Conservation (phyloP, 192 early-diverging fungal species). For the Podila clonocystis region DNA sequence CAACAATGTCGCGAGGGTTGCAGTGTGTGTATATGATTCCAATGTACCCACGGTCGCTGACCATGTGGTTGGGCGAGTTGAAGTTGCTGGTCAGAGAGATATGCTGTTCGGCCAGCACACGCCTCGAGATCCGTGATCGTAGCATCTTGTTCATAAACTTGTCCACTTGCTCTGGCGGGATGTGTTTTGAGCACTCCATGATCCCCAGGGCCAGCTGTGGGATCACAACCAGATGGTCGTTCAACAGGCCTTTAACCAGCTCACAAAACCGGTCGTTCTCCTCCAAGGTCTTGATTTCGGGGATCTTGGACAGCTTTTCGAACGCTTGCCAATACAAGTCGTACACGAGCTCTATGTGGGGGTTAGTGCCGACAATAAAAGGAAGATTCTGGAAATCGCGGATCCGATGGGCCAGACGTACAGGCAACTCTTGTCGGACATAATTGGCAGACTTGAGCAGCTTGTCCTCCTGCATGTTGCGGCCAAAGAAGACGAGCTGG, state of each 20-base stretch:
- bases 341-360: constrained; percentile 87
- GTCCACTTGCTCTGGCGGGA: constrained; percentile 73
- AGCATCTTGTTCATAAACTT: constrained; percentile 93
- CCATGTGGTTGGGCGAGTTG: constrained; percentile 52
- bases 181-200: constrained; percentile 78
- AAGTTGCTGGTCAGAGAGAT: constrained; percentile 78
- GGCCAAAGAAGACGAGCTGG: constrained; percentile 91
- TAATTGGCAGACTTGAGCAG: constrained; percentile 91
- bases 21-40: constrained; percentile 81
- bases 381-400: constrained; percentile 93
- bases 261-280: constrained; percentile 88
- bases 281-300: constrained; percentile 78
- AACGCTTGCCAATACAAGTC: constrained; percentile 95
- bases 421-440: constrained; percentile 87
- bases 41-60: constrained; percentile 63
- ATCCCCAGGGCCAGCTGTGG: constrained; percentile 91
- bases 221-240: constrained; percentile 86
- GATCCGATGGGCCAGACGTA: constrained; percentile 92
- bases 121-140: constrained; percentile 85
- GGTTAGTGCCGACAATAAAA: constrained; percentile 93
- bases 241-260: constrained; percentile 74
- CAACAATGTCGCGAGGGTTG: constrained; percentile 59
- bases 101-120: constrained; percentile 95
- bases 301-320: constrained; percentile 78
- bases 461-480: constrained; percentile 85